Base-by-base conservation (phyloP, 179 eudicot genomes). In the Beta corolliflora region DNA sequence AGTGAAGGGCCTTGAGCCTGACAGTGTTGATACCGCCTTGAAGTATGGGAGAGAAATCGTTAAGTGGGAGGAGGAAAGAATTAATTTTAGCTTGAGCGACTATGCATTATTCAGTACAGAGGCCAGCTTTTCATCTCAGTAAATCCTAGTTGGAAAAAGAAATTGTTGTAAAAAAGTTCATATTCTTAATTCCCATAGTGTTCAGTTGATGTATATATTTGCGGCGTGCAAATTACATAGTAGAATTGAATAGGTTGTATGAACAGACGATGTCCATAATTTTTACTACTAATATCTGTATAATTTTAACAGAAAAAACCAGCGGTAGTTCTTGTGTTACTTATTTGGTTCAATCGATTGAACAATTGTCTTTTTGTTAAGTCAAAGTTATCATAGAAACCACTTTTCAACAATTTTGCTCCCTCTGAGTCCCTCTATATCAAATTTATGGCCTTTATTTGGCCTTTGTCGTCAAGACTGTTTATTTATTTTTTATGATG, bases 61-160 rank as follows among this genome's bases (percentile, higher is more conserved):
- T 64, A 94, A 93, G 85, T 97, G 99, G 99, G 99, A 97, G 12
- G 98, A 94, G 5, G 99, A 97, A 86, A 89, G 90, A 75, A 80
- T 80, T 75, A 88, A 86, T 75, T 88, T 91, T 78, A 86, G 91
- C 87, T 85, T 85, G 81, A 92, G 85, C 68, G 97, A 97, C 78
- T 90, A 90, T 85, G 90, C 94, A 3, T 75, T 87, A 54, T 94
- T 92, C 80, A 92, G 97, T 81, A 87, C 89, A 0, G 99, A 94
- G 59, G 88, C 91, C 64, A 92, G 91, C 89, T 90, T 91, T 70
- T 85, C 83, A 50, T 85, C 88, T 77, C 85, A 66, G 15, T 85
- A 71, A 71, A 52, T 21, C 10, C 25, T 44, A 8, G 41, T 16
- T 23, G 71, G 70, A 41, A 67, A 36, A 72, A 73, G 61, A 68